Percentiles rank a stretch among this genome's conserved stretches.
phyloP scores from a whole-genome alignment of 306 rosid species.

The Ziziphus jujuba region DNA sequence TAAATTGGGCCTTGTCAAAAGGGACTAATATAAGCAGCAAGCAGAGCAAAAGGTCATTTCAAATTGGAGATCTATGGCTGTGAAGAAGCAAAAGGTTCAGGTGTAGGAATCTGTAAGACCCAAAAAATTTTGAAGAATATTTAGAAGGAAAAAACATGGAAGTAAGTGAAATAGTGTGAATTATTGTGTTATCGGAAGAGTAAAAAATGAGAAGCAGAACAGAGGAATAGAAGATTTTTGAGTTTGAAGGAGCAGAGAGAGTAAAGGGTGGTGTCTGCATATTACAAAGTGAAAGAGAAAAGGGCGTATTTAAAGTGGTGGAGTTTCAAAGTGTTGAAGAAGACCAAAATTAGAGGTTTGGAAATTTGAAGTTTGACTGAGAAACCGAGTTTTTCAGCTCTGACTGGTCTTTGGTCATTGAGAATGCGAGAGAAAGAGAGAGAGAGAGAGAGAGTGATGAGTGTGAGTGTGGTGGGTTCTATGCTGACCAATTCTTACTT shows the following conservation, averaged over 20 bases:
- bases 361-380: slow-evolving; percentile 49
- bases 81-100: slow-evolving; percentile 22
- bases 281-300: slow-evolving; percentile 11
- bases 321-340: background rate
- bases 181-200: background rate
- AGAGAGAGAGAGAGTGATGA: too few species aligned
- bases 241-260: slow-evolving; percentile 11
- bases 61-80: slow-evolving; percentile 18
- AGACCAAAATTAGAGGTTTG: background rate
- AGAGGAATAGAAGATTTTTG: slow-evolving; percentile 7
- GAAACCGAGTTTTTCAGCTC: slow-evolving; percentile 56
- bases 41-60: too few species aligned
- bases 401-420: slow-evolving; percentile 51
- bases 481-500: slow-evolving; percentile 50
- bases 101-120: slow-evolving; percentile 17
- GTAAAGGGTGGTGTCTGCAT: slow-evolving; percentile 8
- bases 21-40: background rate
- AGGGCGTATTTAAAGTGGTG: slow-evolving; percentile 29
- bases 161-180: background rate
- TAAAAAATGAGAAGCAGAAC: background rate
- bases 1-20: background rate
- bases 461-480: background rate
- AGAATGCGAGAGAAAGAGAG: background rate
- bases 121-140: slow-evolving; percentile 22
- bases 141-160: slow-evolving; percentile 36